A percentile compares a stretch with the other conserved stretches of the same genome.
phyloP scores from a whole-genome alignment of 768 basidiomycete species.

The Leccinum broughii region DNA sequence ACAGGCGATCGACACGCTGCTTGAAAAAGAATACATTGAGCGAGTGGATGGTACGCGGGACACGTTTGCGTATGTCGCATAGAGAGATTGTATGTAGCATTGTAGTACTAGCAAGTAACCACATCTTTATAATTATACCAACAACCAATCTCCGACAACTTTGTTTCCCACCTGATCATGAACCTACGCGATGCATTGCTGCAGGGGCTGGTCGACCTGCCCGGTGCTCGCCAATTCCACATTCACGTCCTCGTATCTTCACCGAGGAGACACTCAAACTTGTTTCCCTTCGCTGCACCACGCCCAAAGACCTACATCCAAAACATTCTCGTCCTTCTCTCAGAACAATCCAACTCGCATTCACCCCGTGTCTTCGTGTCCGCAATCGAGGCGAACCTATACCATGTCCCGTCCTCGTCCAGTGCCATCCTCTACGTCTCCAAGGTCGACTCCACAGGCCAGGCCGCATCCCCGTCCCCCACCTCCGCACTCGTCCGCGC shows the following conservation, averaged over 20 bases:
- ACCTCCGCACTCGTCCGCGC: constrained; percentile 68
- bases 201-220: constrained; percentile 51
- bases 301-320: constrained; percentile 69
- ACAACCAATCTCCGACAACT: background rate
- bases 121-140: constrained; percentile 18
- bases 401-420: constrained; percentile 67
- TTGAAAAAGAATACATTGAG: constrained; percentile 98
- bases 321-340: constrained; percentile 74
- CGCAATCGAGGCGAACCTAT: constrained; percentile 78
- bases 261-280: constrained; percentile 60
- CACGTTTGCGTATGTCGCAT: constrained; percentile 49
- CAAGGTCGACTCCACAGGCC: constrained; percentile 93
- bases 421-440: constrained; percentile 84
- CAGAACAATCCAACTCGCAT: constrained; percentile 54
- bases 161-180: constrained; percentile 36
- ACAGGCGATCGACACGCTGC: constrained; percentile 84
- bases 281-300: constrained; percentile 76
- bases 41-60: constrained; percentile 90
- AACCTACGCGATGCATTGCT: constrained; percentile 65
- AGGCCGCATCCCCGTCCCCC: constrained; percentile 61
- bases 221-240: constrained; percentile 72
- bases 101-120: no score
- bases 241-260: constrained; percentile 72
- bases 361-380: constrained; percentile 63
- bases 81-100: constrained; percentile 14